A percentile compares a stretch with the other conserved stretches of the same genome.
Conservation (phyloP, 345 rosid species). For the Brassica juncea region DNA sequence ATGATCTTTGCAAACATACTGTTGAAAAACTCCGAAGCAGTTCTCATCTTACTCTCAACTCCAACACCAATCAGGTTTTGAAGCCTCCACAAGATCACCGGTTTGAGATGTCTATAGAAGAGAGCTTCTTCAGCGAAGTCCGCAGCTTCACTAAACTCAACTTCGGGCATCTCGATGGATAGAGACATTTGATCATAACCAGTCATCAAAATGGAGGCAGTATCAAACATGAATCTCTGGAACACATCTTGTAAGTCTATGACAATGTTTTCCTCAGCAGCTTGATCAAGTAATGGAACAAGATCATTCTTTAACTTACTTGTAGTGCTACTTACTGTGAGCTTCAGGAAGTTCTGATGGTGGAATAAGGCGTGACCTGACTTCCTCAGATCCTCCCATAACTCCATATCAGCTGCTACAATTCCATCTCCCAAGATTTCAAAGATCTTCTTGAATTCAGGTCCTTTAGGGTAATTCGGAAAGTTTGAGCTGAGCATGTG, state of each 20-base stretch:
- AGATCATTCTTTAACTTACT: neutral
- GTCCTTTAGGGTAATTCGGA: neutral
- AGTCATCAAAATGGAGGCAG: slow-evolving; percentile 37
- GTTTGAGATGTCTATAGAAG: slow-evolving; percentile 29
- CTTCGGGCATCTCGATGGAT: slow-evolving; percentile 31
- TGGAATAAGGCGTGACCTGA: neutral
- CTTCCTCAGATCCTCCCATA: neutral
- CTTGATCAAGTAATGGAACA: slow-evolving; percentile 16
- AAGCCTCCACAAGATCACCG: slow-evolving; percentile 36
- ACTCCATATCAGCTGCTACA: no score
- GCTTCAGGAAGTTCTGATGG: neutral
- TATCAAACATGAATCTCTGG: slow-evolving; percentile 46
- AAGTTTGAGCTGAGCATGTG: neutral
- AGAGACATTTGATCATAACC: slow-evolving; percentile 45
- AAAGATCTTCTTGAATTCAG: neutral
- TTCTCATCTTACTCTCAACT: slow-evolving; percentile 5
- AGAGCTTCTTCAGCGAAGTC: slow-evolving; percentile 29
- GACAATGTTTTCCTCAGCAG: neutral
- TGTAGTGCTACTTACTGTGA: neutral
- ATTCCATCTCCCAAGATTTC: neutral
- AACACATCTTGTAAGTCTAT: slow-evolving; percentile 45
- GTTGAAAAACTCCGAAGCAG: neutral
- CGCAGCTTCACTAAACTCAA: slow-evolving; percentile 27
- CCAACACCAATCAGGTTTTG: slow-evolving; percentile 18
- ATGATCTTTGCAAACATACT: neutral